These are phyloP conservation scores for Fusarium sp. DNA, from an alignment of 2,329 filamentous ascomycete genomes.

Conservation along the genomic window DNA sequence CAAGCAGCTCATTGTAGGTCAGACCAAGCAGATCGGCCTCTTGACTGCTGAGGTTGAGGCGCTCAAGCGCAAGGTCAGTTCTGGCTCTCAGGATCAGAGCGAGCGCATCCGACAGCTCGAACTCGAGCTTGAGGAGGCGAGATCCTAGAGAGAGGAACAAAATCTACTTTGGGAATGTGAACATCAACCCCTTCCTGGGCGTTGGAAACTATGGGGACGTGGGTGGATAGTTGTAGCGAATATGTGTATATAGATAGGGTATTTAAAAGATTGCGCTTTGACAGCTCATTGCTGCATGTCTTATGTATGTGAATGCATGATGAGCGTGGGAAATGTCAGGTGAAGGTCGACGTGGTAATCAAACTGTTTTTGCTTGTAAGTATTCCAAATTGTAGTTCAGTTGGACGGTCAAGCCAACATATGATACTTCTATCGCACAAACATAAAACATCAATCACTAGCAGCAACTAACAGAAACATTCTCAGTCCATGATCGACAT, in stretches of 20 bases:
- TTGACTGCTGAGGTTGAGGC: slow-evolving; percentile 80
- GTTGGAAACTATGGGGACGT: slow-evolving; percentile 25
- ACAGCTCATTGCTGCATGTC: slow-evolving; percentile 13
- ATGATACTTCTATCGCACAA: background rate
- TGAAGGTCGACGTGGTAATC: background rate
- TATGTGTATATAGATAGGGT: slow-evolving; percentile 44
- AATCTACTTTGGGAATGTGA: slow-evolving; percentile 2
- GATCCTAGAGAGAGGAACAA: slow-evolving; percentile 58
- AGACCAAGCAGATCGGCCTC: slow-evolving; percentile 78
- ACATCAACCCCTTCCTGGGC: background rate
- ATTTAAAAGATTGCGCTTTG: slow-evolving; percentile 43
- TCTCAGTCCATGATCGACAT: background rate
- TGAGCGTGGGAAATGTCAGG: background rate
- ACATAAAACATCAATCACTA: background rate
- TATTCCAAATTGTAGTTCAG: background rate
- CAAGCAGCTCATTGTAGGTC: slow-evolving; percentile 78
- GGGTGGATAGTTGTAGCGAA: slow-evolving; percentile 38
- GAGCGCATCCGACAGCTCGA: slow-evolving; percentile 75
- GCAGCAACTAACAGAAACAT: background rate
- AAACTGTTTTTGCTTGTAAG: background rate
- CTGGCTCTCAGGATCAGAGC: slow-evolving; percentile 68
- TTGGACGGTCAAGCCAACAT: background rate
- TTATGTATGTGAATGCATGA: background rate
- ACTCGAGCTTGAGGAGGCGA: slow-evolving; percentile 72
- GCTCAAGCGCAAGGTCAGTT: slow-evolving; percentile 79